Base-by-base conservation (phyloP, 768 basidiomycete species). In the Pilatotrama ljubarskyi region DNA sequence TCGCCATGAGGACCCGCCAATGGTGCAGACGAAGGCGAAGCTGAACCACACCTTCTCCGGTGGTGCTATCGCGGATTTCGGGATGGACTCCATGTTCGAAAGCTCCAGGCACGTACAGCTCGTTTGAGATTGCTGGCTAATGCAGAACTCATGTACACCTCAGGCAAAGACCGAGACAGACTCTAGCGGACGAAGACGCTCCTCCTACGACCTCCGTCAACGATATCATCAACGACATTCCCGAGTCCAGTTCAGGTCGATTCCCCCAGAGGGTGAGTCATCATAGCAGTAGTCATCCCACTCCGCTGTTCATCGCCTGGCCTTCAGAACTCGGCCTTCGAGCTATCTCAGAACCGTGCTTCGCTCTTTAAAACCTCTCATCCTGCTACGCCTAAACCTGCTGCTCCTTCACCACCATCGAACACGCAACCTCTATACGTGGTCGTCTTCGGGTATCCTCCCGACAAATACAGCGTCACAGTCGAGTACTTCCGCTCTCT, bases 391-490 rank as follows among this genome's bases (percentile, higher is more conserved):
- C 59, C 67, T 3, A 67, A 66, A 47, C 50, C 62, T 14, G 44
- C 56, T 3, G 48, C 38, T 55, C 75, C 29, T 42, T 71, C 47
- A 58, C 73, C n/a, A 8, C 47, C 64, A 10, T 57, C 58, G 9
- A 59, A 76, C 5, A 49, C 74, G 11, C 80, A 83, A 25, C 77
- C 82, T 2, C 70, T 82, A 26, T 88, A 87, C 67, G 78, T 95
- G 36, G 78, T 93, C 67, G 85, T 95, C 51, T 95, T 93, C 61
- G 93, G 93, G n/a, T 95, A 93, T 70, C 92, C 93, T 5, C 77
- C 84, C 32, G 90, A 93, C 72, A 86, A 86, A 68, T 90, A 88
- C 70, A 84, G 82, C 52, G 69, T 85, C 15, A 85, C 88, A 0
- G 84, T 83, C 15, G 88, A 89, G 66, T 89, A 89, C 71, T 89